Conservation (phyloP, 805 yeast genomes). For the Metschnikowia hibisci region DNA sequence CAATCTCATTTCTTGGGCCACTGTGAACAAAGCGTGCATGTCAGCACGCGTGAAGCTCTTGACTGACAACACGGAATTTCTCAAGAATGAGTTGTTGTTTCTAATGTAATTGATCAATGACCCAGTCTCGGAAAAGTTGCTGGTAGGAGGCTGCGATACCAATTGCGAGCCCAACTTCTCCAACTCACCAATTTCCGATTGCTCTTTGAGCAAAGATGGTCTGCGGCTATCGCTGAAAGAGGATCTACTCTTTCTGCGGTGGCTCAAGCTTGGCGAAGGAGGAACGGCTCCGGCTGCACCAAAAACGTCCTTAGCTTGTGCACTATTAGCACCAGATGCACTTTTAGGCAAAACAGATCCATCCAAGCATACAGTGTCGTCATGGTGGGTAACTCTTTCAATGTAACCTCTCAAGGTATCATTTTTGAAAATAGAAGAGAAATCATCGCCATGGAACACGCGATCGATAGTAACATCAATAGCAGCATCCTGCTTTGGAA, state of each 20-base stretch:
- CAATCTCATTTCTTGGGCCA: constrained; percentile 96
- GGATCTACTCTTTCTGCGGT: constrained; percentile 29
- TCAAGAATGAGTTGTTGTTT: constrained; percentile 82
- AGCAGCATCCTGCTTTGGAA: constrained; percentile 73
- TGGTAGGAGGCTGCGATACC: constrained; percentile 70
- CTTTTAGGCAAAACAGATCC: constrained; percentile 57
- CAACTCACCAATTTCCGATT: constrained; percentile 43
- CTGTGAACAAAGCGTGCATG: constrained; percentile 87
- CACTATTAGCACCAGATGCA: constrained; percentile 58
- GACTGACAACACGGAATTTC: constrained; percentile 85
- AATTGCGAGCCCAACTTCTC: constrained; percentile 58
- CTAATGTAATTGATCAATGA: constrained; percentile 76
- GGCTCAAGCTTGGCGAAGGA: constrained; percentile 36
- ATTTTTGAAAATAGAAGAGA: constrained; percentile 44
- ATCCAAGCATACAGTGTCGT: constrained; percentile 79
- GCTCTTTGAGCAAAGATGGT: constrained; percentile 30
- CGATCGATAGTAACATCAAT: constrained; percentile 86
- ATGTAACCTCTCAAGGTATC: constrained; percentile 68
- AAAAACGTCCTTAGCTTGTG: constrained; percentile 43
- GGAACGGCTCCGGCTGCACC: constrained; percentile 40
- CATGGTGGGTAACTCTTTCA: constrained; percentile 79
- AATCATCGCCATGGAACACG: constrained; percentile 24
- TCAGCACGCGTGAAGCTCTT: constrained; percentile 83
- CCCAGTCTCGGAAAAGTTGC: constrained; percentile 70
- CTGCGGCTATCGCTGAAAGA: constrained; percentile 35